Percentiles rank a stretch among this genome's conserved stretches.
Evolutionary conservation across 2,329 filamentous ascomycete species (phyloP).

Genomic region (Endoconidiophora polonica): DNA sequence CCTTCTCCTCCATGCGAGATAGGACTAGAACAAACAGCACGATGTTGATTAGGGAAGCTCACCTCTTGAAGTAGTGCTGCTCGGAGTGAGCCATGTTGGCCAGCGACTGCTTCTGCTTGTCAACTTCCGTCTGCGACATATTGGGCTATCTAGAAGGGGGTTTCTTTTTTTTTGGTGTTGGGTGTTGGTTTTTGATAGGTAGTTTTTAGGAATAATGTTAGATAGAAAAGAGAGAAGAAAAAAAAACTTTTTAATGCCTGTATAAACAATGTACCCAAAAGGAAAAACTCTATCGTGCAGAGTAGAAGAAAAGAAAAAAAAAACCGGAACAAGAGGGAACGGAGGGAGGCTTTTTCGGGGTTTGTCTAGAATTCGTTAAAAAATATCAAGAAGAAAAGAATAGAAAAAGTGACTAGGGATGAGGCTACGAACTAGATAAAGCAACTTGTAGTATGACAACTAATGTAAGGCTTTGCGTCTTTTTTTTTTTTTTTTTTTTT

Average conservation of each 20-base stretch:
- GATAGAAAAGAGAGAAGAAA: not conserved
- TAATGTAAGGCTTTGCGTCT: too few relatives aligned
- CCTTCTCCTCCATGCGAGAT: not conserved
- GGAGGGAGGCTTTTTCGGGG: too few relatives aligned
- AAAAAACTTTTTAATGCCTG: not conserved
- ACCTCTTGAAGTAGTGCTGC: constrained; percentile 99
- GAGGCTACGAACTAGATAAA: not conserved
- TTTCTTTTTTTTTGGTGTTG: not conserved
- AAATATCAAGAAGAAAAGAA: not conserved
- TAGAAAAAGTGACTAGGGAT: not conserved
- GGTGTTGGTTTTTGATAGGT: not conserved
- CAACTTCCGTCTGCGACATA: constrained; percentile 41
- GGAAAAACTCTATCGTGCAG: not conserved
- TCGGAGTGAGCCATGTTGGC: constrained; percentile 78
- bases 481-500: too few relatives aligned
- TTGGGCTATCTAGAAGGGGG: constrained; percentile 14
- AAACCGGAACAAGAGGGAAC: too few relatives aligned
- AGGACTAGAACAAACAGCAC: not conserved
- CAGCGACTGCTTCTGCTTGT: constrained; percentile 44
- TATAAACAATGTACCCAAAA: too few relatives aligned
- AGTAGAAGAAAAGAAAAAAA: not conserved
- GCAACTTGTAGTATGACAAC: too few relatives aligned
- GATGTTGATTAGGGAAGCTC: constrained; percentile 14
- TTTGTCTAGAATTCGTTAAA: too few relatives aligned
- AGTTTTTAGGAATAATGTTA: not conserved